Evolutionary conservation across 1,284 basidiomycete species (phyloP), one percentile per base, ranked within the genome.

Genomic region (Melampsora americana): DNA sequence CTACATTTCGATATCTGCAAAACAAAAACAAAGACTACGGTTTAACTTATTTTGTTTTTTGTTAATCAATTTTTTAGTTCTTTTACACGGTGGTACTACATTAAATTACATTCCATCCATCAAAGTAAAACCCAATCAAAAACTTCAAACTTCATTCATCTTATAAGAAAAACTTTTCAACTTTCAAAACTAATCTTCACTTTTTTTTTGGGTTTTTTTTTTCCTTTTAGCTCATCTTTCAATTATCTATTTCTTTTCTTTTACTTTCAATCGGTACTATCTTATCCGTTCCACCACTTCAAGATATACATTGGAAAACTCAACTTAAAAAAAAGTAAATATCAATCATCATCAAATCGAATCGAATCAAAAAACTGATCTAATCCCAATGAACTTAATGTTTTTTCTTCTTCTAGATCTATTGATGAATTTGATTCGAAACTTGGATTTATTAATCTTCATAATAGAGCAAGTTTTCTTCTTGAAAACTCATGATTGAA

Each of bases 261-360:
- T 12, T 56, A 7, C 9, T 56, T 12, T 9, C 28, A 6, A 56
- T 56, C 20, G 53, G 53, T 12, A 56, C 16, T 0, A 56, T 56
- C 18, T 3, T 56, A 5, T 56, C 53, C 4, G 5, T 20, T n/a
- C 53, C 53, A 23, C 18, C 18, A 3, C 53, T 56, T 12, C n/a
- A 56, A 56, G 53, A 56, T 23, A 56, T 56, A 16, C 20, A 56
- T 56, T 56, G 53, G 53, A 56, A 56, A 56, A 56, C 53, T n/a
- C 53, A 56, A 28, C 53, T 56, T 2, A 56, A 56, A 14, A n/a
- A 56, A 56, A 56, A 20, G 53, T 56, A 56, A 56, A 12, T 23
- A n/a, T 23, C 50, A 18, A 53, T 26, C 50, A 53, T 18, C 50
- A n/a, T n/a, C 50, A 53, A 11, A n/a, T 53, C 50, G 16, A 26